These are phyloP conservation scores for Dryas drummondii DNA, from an alignment of 306 rosid genomes.

Conservation along the genomic window DNA sequence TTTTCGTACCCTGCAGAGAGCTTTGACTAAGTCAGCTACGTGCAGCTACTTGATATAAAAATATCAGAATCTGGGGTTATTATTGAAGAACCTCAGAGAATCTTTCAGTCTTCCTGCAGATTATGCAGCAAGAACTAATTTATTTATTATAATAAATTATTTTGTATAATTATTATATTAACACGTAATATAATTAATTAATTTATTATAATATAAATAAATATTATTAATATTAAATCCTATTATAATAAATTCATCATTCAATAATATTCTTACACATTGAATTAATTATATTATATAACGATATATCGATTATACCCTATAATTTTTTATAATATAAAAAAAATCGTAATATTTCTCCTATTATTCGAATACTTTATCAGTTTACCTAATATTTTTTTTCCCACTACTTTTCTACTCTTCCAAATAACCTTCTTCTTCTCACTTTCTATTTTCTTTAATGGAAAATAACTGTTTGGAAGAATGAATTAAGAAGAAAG, in stretches of 20 bases:
- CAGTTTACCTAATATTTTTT: neutral
- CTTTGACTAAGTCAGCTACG: conserved; percentile 30
- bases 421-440: neutral
- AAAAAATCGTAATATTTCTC: too few relatives aligned
- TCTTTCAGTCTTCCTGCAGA: conserved; percentile 30
- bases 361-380: neutral
- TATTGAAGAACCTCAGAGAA: conserved; percentile 28
- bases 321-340: too few relatives aligned
- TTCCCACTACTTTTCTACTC: neutral
- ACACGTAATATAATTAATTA: too few relatives aligned
- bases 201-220: too few relatives aligned
- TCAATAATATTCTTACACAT: too few relatives aligned
- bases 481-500: conserved; percentile 5
- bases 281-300: too few relatives aligned
- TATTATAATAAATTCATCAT: too few relatives aligned
- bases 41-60: neutral
- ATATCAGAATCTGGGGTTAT: conserved; percentile 7
- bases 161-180: too few relatives aligned
- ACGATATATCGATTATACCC: too few relatives aligned
- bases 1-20: neutral
- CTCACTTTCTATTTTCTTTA: neutral
- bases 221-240: too few relatives aligned
- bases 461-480: neutral
- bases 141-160: too few relatives aligned
- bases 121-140: too few relatives aligned